A percentile compares a stretch with the other conserved stretches of the same genome.
Evolutionary conservation across 2,329 filamentous ascomycete species (phyloP).

Genomic region (Alternaria atra): DNA sequence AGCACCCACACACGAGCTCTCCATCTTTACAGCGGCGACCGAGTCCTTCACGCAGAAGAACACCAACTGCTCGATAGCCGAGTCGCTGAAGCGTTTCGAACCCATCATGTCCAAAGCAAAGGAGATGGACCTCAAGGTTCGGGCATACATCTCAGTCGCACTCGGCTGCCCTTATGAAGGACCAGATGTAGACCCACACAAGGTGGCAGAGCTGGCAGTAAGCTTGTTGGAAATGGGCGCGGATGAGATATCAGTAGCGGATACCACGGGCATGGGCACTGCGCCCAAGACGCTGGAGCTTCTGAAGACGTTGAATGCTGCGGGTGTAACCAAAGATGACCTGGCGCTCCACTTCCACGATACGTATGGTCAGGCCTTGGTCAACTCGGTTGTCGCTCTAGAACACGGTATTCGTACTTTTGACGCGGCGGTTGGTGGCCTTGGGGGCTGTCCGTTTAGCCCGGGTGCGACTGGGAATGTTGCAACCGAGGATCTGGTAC

Average conservation of each 20-base stretch:
- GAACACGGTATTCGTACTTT: conserved; percentile 81
- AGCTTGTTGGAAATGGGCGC: conserved; percentile 82
- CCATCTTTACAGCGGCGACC: conserved; percentile 83
- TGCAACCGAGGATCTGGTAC: conserved; percentile 83
- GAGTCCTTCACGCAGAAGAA: conserved; percentile 83
- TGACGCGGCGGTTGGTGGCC: conserved; percentile 79
- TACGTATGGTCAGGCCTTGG: conserved; percentile 85
- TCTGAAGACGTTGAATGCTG: conserved; percentile 70
- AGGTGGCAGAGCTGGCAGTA: conserved; percentile 70
- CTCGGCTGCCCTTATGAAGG: conserved; percentile 81
- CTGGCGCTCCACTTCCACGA: conserved; percentile 89
- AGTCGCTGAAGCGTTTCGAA: conserved; percentile 74
- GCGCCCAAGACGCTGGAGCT: conserved; percentile 73
- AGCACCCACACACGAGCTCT: conserved; percentile 64
- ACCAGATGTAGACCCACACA: conserved; percentile 66
- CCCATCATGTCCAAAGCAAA: conserved; percentile 76
- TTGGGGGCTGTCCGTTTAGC: conserved; percentile 86
- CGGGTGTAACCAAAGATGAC: conserved; percentile 73
- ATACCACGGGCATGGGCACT: conserved; percentile 91
- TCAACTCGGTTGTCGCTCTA: conserved; percentile 79
- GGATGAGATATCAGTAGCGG: conserved; percentile 88
- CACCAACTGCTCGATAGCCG: conserved; percentile 80
- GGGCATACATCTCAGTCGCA: conserved; percentile 77
- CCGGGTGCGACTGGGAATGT: conserved; percentile 89
- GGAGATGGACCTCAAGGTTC: conserved; percentile 70